A percentile compares a stretch with the other conserved stretches of the same genome.
phyloP scores from a whole-genome alignment of 495 filamentous ascomycete species.

The Talaromyces thailandensis region DNA sequence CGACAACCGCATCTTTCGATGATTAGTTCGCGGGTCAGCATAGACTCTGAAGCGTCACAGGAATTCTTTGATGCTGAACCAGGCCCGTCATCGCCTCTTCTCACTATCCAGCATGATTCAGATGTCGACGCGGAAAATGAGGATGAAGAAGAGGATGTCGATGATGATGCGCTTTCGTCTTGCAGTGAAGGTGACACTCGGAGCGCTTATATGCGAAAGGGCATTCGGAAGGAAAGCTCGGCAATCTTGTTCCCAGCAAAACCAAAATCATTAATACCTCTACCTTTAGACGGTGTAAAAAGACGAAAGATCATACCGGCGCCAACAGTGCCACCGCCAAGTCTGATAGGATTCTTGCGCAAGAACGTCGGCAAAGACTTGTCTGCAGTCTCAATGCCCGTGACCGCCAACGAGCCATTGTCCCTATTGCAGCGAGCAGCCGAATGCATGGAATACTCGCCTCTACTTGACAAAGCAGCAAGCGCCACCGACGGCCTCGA shows the following conservation, averaged over 20 bases:
- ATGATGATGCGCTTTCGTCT: slow-evolving; percentile 46
- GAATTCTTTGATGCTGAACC: slow-evolving; percentile 95
- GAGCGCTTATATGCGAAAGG: slow-evolving; percentile 25
- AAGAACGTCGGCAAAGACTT: slow-evolving; percentile 98
- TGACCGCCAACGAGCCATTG: slow-evolving; percentile 88
- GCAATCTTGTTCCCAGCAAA: slow-evolving; percentile 58
- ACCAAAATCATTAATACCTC: slow-evolving; percentile 66
- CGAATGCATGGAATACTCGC: slow-evolving; percentile 82
- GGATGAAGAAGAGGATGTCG: slow-evolving; percentile 28
- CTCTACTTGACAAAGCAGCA: slow-evolving; percentile 67
- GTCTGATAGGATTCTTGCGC: slow-evolving; percentile 84
- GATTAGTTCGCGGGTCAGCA: slow-evolving; percentile 56
- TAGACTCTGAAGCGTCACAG: slow-evolving; percentile 71
- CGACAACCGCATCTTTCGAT: slow-evolving; percentile 45
- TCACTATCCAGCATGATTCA: slow-evolving; percentile 60
- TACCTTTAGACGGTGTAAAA: slow-evolving; percentile 58
- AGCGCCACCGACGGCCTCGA: slow-evolving; percentile 50
- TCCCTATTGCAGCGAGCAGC: slow-evolving; percentile 80
- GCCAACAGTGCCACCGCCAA: slow-evolving; percentile 71
- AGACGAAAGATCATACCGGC: slow-evolving; percentile 64
- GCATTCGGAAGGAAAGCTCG: slow-evolving; percentile 31
- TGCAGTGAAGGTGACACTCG: slow-evolving; percentile 44
- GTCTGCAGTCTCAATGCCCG: slow-evolving; percentile 93
- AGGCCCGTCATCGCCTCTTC: slow-evolving; percentile 54
- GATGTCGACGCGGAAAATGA: slow-evolving; percentile 38